A percentile compares a stretch with the other conserved stretches of the same genome.
These are phyloP conservation scores for Gomphus sp. DNA, from an alignment of 1,284 basidiomycete genomes.

Conservation along the genomic window DNA sequence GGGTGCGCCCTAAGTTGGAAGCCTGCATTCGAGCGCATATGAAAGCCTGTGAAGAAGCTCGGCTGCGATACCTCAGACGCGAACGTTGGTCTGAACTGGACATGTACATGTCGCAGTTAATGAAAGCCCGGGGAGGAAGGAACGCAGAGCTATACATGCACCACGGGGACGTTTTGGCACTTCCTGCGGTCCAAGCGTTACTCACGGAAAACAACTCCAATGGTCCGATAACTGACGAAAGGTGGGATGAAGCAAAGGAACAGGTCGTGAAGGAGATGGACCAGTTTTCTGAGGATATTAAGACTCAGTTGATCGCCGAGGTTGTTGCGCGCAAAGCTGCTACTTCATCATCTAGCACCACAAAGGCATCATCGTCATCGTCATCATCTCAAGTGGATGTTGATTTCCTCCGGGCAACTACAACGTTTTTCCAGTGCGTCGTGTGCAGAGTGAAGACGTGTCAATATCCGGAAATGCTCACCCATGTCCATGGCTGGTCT, in stretches of 20 bases:
- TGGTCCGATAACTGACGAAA: background rate
- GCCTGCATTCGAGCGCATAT: background rate
- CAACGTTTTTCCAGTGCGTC: background rate
- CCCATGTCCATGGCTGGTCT: background rate
- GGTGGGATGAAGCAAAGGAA: background rate
- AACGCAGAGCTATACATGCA: background rate
- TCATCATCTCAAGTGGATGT: background rate
- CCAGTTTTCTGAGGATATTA: background rate
- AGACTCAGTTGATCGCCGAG: background rate
- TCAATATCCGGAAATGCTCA: background rate
- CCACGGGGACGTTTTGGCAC: background rate
- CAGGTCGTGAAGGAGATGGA: constrained; percentile 1
- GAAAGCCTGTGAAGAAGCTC: background rate
- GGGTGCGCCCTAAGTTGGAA: background rate
- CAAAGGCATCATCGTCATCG: background rate
- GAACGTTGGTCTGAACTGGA: background rate
- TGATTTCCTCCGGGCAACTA: background rate
- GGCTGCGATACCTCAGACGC: background rate
- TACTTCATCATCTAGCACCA: background rate
- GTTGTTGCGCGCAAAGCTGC: background rate
- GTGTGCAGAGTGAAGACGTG: background rate
- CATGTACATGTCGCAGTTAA: background rate
- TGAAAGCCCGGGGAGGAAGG: background rate
- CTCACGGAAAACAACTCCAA: background rate
- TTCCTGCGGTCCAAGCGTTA: background rate